A percentile compares a stretch with the other conserved stretches of the same genome.
Conservation (phyloP, 1,284 basidiomycete genomes). For the Cutaneotrichosporon daszewskae region DNA sequence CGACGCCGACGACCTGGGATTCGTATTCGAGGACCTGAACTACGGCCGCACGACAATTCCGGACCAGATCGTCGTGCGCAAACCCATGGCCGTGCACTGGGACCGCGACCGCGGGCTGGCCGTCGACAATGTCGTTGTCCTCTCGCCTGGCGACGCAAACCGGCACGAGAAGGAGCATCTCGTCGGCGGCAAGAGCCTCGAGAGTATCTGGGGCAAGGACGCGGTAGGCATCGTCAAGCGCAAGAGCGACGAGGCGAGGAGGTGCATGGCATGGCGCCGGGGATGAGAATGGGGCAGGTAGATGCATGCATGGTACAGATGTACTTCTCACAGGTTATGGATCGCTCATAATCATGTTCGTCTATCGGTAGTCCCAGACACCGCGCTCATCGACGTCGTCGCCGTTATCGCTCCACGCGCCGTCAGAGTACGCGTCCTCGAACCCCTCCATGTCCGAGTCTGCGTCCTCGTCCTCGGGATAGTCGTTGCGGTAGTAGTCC, state of each 20-base stretch:
- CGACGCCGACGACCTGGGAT: conserved; percentile 70
- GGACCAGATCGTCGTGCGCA: conserved; percentile 62
- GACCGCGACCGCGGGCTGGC: conserved; percentile 59
- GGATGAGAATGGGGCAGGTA: conserved; percentile 10
- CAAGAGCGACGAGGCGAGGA: conserved; percentile 53
- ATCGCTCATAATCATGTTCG: background rate
- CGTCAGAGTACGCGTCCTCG: conserved; percentile 26
- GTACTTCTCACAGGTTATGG: background rate
- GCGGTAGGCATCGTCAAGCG: conserved; percentile 54
- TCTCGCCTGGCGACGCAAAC: conserved; percentile 68
- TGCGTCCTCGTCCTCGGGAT: conserved; percentile 49
- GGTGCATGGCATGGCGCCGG: conserved; percentile 35
- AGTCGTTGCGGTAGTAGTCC: conserved; percentile 49
- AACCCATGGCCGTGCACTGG: conserved; percentile 61
- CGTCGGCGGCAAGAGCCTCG: conserved; percentile 47
- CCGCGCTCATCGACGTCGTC: conserved; percentile 24
- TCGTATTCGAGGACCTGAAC: conserved; percentile 81
- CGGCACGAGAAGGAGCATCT: conserved; percentile 59
- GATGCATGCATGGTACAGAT: conserved; percentile 1
- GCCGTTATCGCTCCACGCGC: conserved; percentile 26
- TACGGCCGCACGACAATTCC: conserved; percentile 73
- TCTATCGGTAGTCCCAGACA: conserved; percentile 29
- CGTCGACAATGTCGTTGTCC: conserved; percentile 71
- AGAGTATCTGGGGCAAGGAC: conserved; percentile 62
- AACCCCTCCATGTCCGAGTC: conserved; percentile 45